These are phyloP conservation scores for Glomus cerebriforme DNA, from an alignment of 192 early-diverging fungal genomes.

Conservation along the genomic window DNA sequence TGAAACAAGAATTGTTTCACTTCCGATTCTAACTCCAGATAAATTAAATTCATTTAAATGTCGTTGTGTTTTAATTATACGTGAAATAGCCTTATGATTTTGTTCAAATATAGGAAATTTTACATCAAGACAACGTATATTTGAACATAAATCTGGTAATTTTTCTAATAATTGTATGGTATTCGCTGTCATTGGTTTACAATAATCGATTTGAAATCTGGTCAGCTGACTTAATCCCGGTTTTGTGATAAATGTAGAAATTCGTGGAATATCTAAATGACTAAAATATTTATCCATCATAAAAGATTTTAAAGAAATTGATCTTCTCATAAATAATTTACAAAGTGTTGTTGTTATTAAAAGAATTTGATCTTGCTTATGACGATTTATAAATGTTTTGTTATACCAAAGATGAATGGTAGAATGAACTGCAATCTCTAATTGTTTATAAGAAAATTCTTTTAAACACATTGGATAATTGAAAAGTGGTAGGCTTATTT, in stretches of 20 bases:
- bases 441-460: constrained; percentile 4
- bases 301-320: not conserved
- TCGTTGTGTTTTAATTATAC: not conserved
- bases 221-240: not conserved
- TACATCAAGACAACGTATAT: not conserved
- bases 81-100: not conserved
- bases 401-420: not conserved
- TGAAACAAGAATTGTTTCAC: not conserved
- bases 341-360: not conserved
- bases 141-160: not conserved
- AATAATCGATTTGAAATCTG: not conserved
- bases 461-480: constrained; percentile 6
- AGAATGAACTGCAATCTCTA: not conserved
- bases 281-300: constrained; percentile 10
- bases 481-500: not conserved
- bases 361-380: not conserved
- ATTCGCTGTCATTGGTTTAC: constrained; percentile 1
- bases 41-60: not conserved
- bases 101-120: constrained; percentile 9
- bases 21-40: not conserved
- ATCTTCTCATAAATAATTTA: constrained; percentile 6
- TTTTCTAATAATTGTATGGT: not conserved
- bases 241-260: not conserved
- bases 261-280: not conserved
- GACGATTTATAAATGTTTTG: not conserved